Base-by-base conservation (phyloP, 306 rosid species). In the Cucurbita argyrosperma region DNA sequence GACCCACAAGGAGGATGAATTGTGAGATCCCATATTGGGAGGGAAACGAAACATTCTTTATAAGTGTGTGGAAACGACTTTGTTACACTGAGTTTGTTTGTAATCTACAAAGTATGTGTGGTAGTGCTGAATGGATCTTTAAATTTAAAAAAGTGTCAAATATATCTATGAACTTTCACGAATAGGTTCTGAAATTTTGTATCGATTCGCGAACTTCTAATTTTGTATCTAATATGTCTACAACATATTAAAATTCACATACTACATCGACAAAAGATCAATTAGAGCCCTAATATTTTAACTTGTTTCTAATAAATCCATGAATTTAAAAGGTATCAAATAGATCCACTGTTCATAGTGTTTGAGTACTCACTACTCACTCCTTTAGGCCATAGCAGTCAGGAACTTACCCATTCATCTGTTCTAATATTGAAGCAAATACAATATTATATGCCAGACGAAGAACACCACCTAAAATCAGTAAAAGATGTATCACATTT, bases 351-450 rank as follows among this genome's bases (percentile, higher is more conserved):
- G 15, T 5, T 15, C 1, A 6, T 7, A 54, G 4, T 30, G 46
- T 47, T 42, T 30, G 72, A n/a, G n/a, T n/a, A n/a, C n/a, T n/a
- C 18, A 18, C 61, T 37, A 46, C 15, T 56, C 5, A 10, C 26
- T 43, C 47, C 47, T 10, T 35, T 10, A 47, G 54, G 5, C 45
- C 35, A 30, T 35, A 37, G 18, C 50, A 58, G 37, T 42, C 14
- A 75, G 58, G 72, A 69, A 72, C 82, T 79, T 85, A 83, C 87
- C 89, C 89, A 86, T 79, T 86, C 89, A 35, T 83, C 87, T 10
- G 87, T 86, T 77, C 79, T 81, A 78, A 86, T 83, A 71, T 86
- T 81, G 81, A 63, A 38, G 65, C 81, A 79, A 39, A 83, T 72
- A 70, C 87, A 83, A 72, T 81, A 81, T 43, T 30, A 77, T 38